Percentiles rank a stretch among this genome's conserved stretches.
These are phyloP conservation scores for Schizothecium vesticola DNA, from an alignment of 495 filamentous ascomycete species.

Conservation along the genomic window DNA sequence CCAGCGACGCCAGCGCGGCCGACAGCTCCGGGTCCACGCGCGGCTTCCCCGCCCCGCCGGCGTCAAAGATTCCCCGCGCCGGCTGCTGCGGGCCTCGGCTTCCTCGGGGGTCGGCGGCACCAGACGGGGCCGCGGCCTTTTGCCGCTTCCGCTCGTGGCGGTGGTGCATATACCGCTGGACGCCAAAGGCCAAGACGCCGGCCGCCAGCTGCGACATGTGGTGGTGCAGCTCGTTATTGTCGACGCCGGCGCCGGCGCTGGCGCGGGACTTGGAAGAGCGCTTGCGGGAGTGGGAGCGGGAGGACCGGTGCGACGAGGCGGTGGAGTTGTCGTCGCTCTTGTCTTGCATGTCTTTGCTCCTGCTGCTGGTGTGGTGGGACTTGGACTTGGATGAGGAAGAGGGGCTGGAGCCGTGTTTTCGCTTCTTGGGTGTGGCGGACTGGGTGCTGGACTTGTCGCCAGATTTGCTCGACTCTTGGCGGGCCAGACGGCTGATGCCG, in stretches of 20 bases:
- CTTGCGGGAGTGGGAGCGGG: not conserved
- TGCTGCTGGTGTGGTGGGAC: not conserved
- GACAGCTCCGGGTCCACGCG: slow-evolving; percentile 13
- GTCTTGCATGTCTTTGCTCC: not conserved
- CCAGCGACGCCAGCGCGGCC: slow-evolving; percentile 19
- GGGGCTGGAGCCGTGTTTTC: not conserved
- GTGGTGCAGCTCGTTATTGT: slow-evolving; percentile 21
- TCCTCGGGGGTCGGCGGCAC: not conserved
- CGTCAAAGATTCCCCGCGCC: not conserved
- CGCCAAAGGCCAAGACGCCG: slow-evolving; percentile 22
- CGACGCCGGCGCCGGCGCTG: not conserved
- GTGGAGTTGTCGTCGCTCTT: not conserved
- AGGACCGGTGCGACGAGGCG: not conserved
- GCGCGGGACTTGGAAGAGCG: slow-evolving; percentile 3
- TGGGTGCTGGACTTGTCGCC: not conserved
- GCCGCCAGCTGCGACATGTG: slow-evolving; percentile 25
- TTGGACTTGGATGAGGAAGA: slow-evolving; percentile 1
- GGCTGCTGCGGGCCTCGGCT: not conserved
- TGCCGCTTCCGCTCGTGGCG: slow-evolving; percentile 14
- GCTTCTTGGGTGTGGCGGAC: not conserved
- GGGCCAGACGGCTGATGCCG: slow-evolving; percentile 17
- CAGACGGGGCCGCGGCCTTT: not conserved
- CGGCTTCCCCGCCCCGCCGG: not conserved
- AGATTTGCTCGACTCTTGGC: not conserved
- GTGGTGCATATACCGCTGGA: slow-evolving; percentile 17